These are phyloP conservation scores for Saccharomyces eubayanus DNA, from an alignment of 805 yeast species.

Conservation along the genomic window DNA sequence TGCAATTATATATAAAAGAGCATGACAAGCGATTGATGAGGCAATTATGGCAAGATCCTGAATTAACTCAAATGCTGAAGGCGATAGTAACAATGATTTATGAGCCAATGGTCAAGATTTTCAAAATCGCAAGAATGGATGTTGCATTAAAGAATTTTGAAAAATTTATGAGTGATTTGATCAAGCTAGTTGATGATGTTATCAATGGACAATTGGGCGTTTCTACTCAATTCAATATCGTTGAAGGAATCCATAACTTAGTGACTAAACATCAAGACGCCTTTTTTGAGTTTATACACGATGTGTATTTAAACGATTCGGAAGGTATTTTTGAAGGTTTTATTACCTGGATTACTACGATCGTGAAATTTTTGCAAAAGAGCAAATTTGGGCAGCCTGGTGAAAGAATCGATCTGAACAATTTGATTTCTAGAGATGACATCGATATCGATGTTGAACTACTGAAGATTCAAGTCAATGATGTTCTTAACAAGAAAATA, in stretches of 20 bases:
- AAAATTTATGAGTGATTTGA: slow-evolving; percentile 58
- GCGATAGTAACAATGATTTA: slow-evolving; percentile 65
- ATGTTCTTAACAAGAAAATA: slow-evolving; percentile 32
- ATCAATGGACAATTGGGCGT: slow-evolving; percentile 36
- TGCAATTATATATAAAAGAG: slow-evolving; percentile 55
- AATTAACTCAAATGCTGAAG: slow-evolving; percentile 64
- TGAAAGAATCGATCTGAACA: slow-evolving; percentile 40
- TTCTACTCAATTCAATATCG: slow-evolving; percentile 53
- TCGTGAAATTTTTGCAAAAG: slow-evolving; percentile 53
- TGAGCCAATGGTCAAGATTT: slow-evolving; percentile 62
- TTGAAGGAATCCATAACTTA: slow-evolving; percentile 49
- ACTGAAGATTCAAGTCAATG: slow-evolving; percentile 34
- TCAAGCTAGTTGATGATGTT: slow-evolving; percentile 46
- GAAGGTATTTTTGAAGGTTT: slow-evolving; percentile 63
- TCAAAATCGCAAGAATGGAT: slow-evolving; percentile 58
- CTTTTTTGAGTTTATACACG: slow-evolving; percentile 68
- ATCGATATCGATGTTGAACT: slow-evolving; percentile 20
- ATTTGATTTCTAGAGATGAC: slow-evolving; percentile 23
- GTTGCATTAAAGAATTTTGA: slow-evolving; percentile 57
- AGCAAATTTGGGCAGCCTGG: slow-evolving; percentile 41
- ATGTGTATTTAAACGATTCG: slow-evolving; percentile 71
- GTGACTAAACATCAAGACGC: slow-evolving; percentile 65
- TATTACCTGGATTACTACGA: slow-evolving; percentile 63
- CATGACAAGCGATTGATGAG: slow-evolving; percentile 70
- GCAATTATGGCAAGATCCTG: slow-evolving; percentile 79